Percentiles rank a stretch among this genome's conserved stretches.
phyloP scores from a whole-genome alignment of 2,329 filamentous ascomycete genomes.

The Aspergillus sp. region DNA sequence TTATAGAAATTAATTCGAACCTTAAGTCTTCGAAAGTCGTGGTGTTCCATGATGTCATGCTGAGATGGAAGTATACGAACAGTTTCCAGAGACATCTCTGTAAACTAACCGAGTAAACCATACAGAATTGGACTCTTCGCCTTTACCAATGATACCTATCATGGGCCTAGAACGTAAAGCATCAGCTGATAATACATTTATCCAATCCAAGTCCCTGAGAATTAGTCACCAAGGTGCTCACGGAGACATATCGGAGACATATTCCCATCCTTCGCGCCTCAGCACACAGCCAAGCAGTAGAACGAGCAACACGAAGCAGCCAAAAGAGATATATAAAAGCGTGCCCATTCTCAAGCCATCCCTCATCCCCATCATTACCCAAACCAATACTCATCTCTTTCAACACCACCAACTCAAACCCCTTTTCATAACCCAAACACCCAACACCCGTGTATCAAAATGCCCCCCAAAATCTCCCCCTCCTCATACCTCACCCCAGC shows the following conservation, averaged over 20 bases:
- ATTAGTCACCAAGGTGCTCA: background rate
- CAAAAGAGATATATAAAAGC: background rate
- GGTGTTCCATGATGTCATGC: too few relatives aligned
- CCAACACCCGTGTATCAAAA: background rate
- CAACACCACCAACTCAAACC: too few relatives aligned
- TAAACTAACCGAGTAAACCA: too few relatives aligned
- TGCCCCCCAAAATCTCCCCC: background rate
- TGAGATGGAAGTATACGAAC: too few relatives aligned
- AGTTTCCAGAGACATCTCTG: too few relatives aligned
- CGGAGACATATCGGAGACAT: constrained; percentile 22
- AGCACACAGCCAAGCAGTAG: background rate
- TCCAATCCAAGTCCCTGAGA: background rate
- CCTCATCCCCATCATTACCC: too few relatives aligned
- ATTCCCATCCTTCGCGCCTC: background rate
- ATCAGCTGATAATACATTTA: background rate
- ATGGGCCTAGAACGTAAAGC: background rate
- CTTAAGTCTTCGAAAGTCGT: rapidly evolving
- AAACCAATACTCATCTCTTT: background rate
- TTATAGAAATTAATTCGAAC: too few relatives aligned
- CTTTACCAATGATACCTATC: too few relatives aligned
- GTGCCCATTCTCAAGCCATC: background rate
- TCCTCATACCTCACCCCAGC: constrained; percentile 3
- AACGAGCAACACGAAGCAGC: background rate
- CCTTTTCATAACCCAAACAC: background rate
- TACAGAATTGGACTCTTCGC: too few relatives aligned